These are phyloP conservation scores for Arthroderma sp. DNA, from an alignment of 2,329 filamentous ascomycete species.

Conservation along the genomic window DNA sequence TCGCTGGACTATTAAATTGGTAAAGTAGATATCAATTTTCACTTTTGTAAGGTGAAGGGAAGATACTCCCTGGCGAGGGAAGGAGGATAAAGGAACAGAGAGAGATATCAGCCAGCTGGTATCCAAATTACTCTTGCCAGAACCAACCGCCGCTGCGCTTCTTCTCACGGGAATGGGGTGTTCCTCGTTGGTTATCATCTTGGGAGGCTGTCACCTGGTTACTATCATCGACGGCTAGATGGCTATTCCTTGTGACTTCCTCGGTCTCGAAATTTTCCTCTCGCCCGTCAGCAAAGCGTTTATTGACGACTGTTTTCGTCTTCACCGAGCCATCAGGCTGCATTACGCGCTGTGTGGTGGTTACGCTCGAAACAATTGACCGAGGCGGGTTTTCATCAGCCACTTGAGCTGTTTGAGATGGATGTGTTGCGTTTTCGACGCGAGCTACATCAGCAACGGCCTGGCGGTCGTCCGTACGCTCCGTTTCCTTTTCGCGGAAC, in stretches of 20 bases:
- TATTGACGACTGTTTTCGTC: constrained; percentile 46
- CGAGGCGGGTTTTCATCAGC: neutral
- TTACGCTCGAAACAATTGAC: constrained; percentile 44
- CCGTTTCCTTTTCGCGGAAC: constrained; percentile 13
- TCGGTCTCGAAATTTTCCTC: constrained; percentile 46
- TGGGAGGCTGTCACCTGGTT: neutral
- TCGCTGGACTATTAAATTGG: neutral
- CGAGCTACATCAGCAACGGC: neutral
- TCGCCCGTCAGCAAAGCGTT: constrained; percentile 47
- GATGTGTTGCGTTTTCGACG: neutral
- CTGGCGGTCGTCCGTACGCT: neutral
- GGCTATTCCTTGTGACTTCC: constrained; percentile 8
- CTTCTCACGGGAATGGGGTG: neutral
- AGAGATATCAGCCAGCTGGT: neutral
- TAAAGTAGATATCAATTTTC: neutral
- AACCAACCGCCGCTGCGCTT: constrained; percentile 25
- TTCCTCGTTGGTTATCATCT: neutral
- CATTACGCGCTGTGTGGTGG: constrained; percentile 44
- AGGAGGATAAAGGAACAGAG: neutral
- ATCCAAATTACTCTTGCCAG: constrained; percentile 25
- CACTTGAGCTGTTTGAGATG: neutral
- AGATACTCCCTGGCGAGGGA: neutral
- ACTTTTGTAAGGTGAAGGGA: neutral
- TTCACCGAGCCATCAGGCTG: constrained; percentile 47
- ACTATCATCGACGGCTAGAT: neutral